A percentile compares a stretch with the other conserved stretches of the same genome.
Conservation (phyloP, 176 grass and related monocot species). For the Musa beccarii region DNA sequence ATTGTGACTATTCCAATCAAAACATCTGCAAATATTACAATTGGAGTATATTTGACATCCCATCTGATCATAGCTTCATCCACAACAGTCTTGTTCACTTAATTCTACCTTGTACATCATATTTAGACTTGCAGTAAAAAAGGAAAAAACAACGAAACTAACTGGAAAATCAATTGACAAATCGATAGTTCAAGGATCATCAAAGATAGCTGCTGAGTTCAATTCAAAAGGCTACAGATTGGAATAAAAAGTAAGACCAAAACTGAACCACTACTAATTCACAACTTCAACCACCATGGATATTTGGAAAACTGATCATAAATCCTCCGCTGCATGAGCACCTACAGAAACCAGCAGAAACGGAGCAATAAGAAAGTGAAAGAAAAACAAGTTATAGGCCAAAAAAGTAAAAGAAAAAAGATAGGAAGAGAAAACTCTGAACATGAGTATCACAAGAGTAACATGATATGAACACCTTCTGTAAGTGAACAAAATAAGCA, state of each 20-base stretch:
- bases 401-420: neutral
- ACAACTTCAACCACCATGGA: neutral
- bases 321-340: neutral
- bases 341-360: neutral
- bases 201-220: neutral
- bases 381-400: neutral
- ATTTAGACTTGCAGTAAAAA: neutral
- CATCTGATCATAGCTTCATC: neutral
- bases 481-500: no score
- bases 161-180: neutral
- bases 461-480: no score
- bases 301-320: neutral
- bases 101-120: neutral
- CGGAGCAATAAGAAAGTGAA: neutral
- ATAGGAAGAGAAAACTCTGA: neutral
- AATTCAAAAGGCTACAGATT: neutral
- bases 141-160: neutral
- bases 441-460: neutral
- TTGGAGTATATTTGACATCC: neutral
- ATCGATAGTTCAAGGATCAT: neutral
- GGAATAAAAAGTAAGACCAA: neutral
- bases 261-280: neutral
- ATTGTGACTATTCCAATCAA: neutral
- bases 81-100: neutral
- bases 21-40: neutral